phyloP scores from a whole-genome alignment of 1,284 basidiomycete genomes.

The Cutaneotrichosporon spelunceum region DNA sequence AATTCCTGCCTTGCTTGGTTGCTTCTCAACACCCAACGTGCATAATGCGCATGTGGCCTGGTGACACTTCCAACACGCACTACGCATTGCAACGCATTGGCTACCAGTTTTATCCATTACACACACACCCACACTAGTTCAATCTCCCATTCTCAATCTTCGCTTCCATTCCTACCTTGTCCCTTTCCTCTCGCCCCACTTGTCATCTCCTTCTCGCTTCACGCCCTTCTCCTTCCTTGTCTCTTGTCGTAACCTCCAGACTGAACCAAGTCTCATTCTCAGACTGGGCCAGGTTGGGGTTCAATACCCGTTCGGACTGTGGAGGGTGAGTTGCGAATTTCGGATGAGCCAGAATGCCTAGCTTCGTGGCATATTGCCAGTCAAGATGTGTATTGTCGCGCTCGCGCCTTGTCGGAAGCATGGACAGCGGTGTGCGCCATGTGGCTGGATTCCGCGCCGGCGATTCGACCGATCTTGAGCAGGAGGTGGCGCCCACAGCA shows the following conservation, averaged over 20 bases:
- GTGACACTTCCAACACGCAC: background rate
- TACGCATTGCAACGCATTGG: background rate
- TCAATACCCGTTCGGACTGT: background rate
- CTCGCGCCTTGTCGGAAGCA: conserved; percentile 1
- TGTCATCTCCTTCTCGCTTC: conserved; percentile 1
- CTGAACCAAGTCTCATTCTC: background rate
- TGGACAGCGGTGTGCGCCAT: background rate
- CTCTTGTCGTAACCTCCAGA: background rate
- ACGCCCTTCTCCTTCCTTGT: background rate
- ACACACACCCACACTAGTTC: background rate
- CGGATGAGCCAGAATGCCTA: background rate
- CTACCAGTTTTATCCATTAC: background rate
- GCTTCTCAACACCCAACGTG: background rate
- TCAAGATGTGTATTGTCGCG: background rate
- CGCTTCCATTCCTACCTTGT: conserved; percentile 5
- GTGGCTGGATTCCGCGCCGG: background rate
- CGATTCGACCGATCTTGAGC: background rate
- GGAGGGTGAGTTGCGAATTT: background rate
- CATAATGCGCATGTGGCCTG: background rate
- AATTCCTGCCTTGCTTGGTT: background rate
- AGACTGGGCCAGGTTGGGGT: background rate
- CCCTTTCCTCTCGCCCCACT: background rate
- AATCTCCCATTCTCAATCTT: background rate
- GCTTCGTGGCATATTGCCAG: background rate
- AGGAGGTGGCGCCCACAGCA: background rate